These are phyloP conservation scores for Silene vulgaris DNA, from an alignment of 179 eudicot genomes.

Conservation along the genomic window DNA sequence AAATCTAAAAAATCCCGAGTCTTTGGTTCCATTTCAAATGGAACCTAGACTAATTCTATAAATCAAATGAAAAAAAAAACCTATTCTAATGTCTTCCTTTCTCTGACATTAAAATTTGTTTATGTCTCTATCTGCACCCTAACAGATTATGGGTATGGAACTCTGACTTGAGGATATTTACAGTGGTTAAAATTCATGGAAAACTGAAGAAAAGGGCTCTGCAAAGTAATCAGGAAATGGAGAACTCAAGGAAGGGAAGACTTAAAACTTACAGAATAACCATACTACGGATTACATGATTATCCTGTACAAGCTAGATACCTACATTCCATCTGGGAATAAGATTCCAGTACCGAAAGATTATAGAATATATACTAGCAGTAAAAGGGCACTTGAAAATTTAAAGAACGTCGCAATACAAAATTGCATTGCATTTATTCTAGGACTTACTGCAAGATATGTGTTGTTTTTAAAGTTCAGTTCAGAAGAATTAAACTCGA, in stretches of 20 bases:
- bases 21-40: no score
- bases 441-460: slow-evolving; percentile 51
- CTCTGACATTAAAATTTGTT: background rate
- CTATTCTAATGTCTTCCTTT: no score
- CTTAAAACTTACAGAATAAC: slow-evolving; percentile 27
- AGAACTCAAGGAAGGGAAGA: slow-evolving; percentile 25
- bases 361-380: slow-evolving; percentile 32
- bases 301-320: slow-evolving; percentile 25
- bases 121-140: slow-evolving; percentile 34
- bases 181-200: slow-evolving; percentile 16
- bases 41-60: no score
- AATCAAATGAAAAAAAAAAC: no score
- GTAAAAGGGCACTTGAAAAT: slow-evolving; percentile 25
- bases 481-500: slow-evolving; percentile 34
- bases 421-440: slow-evolving; percentile 54
- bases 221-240: slow-evolving; percentile 24
- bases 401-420: slow-evolving; percentile 34
- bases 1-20: no score
- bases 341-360: slow-evolving; percentile 57
- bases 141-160: slow-evolving; percentile 22
- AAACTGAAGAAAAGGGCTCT: slow-evolving; percentile 22
- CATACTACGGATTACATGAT: no score
- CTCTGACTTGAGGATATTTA: slow-evolving; percentile 14
- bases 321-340: slow-evolving; percentile 50
- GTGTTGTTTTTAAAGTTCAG: slow-evolving; percentile 40